Evolutionary conservation across 2,329 filamentous ascomycete species (phyloP).

Genomic region (Hypomyces perniciosus): DNA sequence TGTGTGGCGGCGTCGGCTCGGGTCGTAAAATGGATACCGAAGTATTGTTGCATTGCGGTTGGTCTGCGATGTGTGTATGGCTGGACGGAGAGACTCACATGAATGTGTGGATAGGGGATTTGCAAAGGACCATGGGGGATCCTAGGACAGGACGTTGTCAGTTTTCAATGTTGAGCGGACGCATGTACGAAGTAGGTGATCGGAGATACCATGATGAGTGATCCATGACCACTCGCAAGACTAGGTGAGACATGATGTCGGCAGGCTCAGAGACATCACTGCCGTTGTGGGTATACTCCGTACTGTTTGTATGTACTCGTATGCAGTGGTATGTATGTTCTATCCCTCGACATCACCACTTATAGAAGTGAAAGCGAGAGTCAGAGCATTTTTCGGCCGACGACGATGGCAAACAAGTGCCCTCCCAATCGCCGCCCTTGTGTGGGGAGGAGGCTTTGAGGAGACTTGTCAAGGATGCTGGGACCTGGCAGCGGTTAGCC

Average conservation of each 20-base stretch:
- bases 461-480: conserved; percentile 2
- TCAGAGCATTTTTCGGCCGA: not conserved
- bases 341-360: too few species aligned
- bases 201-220: not conserved
- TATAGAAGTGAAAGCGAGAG: too few species aligned
- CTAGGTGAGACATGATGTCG: conserved; percentile 5
- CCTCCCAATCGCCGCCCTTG: conserved; percentile 3
- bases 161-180: too few species aligned
- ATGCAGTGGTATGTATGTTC: too few species aligned
- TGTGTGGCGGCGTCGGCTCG: conserved; percentile 14
- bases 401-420: conserved; percentile 4
- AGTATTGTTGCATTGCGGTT: not conserved
- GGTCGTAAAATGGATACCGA: conserved; percentile 12
- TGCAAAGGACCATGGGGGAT: too few species aligned
- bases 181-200: not conserved
- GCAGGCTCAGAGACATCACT: not conserved
- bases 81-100: too few species aligned
- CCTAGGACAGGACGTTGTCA: too few species aligned
- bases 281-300: not conserved
- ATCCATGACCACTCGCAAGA: not conserved
- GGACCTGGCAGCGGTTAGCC: conserved; percentile 12
- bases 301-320: too few species aligned
- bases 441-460: not conserved
- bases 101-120: too few species aligned
- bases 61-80: too few species aligned